Base-by-base conservation (phyloP, 2,329 filamentous ascomycete species). In the Tolypocladium album region DNA sequence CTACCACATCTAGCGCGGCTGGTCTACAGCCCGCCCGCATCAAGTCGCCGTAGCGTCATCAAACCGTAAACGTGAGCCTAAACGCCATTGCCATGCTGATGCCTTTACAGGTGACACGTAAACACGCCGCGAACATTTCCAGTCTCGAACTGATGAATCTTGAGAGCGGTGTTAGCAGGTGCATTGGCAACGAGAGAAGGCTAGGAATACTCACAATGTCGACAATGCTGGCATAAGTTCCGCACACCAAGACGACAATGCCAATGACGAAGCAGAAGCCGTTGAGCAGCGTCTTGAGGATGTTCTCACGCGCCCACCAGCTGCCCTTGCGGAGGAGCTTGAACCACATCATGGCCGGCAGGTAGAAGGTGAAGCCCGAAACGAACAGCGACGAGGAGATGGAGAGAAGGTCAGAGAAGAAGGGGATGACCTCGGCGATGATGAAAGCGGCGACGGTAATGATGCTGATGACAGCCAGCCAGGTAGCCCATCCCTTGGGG, bases 361-460 rank as follows among this genome's bases (percentile, higher is more conserved):
- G 64, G 55, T 75, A 73, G 61, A 76, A 67, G 22, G 65, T 67
- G 59, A 69, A 69, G 58, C 67, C 67, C 13, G 78, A 80, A 66
- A 80, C 72, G 67, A 81, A 80, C 31, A 81, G 74, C 9, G 77
- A 73, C 9, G 78, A 79, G 55, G 69, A 75, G 67, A 81, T 77
- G 59, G 77, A 75, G 22, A 91, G 74, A 55, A 91, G 74, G 55
- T 87, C 78, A 61, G 82, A 83, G 75, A 91, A 92, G 68, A 86
- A 85, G 2, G 88, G 88, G 56, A 91, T 87, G 0, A 86, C 82
- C 66, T 88, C 83, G 17, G 88, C 87, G 62, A 91, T 85, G 64
- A 90, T 70, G 81, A 86, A 91, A 3, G 85, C 84, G 27, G 87
- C 58, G 20, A 87, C 50, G 76, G 87, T 90, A 42, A 86, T 70